Evolutionary conservation across 139 green algal species (phyloP).

Genomic region (Dunaliella primolecta): DNA sequence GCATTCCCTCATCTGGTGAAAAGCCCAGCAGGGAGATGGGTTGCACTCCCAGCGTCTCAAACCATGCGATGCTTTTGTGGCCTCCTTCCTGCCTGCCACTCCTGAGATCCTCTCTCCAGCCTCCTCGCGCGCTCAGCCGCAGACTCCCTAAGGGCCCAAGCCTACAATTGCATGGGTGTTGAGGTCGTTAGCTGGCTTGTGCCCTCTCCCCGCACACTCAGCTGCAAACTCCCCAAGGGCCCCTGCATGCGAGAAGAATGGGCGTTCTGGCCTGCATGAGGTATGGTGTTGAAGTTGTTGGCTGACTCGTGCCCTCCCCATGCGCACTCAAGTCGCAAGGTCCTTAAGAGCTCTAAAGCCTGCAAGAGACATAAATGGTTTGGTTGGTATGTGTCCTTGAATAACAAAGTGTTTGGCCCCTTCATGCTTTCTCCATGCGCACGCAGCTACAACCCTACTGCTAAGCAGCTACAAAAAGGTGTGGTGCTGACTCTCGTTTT

Average conservation of each 20-base stretch:
- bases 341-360: too few relatives aligned
- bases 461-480: too few relatives aligned
- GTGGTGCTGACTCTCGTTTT: too few relatives aligned
- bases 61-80: background rate
- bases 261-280: background rate
- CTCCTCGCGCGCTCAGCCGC: background rate
- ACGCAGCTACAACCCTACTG: too few relatives aligned
- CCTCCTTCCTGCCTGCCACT: background rate
- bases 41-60: background rate
- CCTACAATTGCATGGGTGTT: background rate
- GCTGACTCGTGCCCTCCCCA: too few relatives aligned
- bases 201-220: background rate
- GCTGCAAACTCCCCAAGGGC: background rate
- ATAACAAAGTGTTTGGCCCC: too few relatives aligned
- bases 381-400: too few relatives aligned
- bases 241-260: background rate
- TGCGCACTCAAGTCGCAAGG: background rate
- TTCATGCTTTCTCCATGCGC: too few relatives aligned
- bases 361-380: too few relatives aligned
- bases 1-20: background rate
- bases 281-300: background rate
- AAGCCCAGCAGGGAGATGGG: background rate
- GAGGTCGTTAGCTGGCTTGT: too few relatives aligned
- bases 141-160: background rate
- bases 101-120: background rate